Percentiles rank a stretch among this genome's conserved stretches.
These are phyloP conservation scores for Selaginella tamariscina DNA, from an alignment of 75 land plant genomes.

Conservation along the genomic window DNA sequence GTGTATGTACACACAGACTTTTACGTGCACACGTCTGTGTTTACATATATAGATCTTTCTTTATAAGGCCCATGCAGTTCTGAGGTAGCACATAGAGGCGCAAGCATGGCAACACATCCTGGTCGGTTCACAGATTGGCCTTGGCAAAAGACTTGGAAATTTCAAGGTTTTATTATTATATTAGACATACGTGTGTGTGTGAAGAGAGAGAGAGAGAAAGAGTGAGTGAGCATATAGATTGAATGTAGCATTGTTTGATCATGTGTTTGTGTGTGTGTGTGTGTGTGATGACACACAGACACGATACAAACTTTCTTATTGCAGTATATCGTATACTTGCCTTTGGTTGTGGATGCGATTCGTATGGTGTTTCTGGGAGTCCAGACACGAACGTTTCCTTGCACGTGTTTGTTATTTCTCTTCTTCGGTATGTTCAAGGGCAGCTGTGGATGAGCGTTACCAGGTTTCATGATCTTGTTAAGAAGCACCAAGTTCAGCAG, in stretches of 20 bases:
- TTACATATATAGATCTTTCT: too few relatives aligned
- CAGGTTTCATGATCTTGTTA: constrained; percentile 14
- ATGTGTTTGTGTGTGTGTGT: background rate
- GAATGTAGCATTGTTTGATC: background rate
- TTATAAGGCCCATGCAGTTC: too few relatives aligned
- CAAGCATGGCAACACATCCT: background rate
- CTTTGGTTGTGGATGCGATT: background rate
- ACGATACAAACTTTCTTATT: background rate
- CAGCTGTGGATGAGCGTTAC: constrained; percentile 23
- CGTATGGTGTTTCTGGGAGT: background rate
- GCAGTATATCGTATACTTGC: background rate
- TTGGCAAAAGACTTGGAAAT: background rate
- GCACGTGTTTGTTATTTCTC: constrained; percentile 26
- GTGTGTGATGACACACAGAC: too few relatives aligned
- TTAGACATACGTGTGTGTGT: background rate
- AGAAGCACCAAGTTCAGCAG: constrained; percentile 23
- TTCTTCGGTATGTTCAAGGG: constrained; percentile 24
- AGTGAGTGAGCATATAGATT: too few relatives aligned
- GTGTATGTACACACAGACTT: too few relatives aligned
- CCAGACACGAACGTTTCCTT: background rate
- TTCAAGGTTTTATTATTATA: background rate
- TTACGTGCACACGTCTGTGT: too few relatives aligned
- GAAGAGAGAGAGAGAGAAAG: too few relatives aligned
- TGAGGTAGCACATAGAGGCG: too few relatives aligned
- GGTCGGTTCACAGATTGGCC: background rate